These are phyloP conservation scores for Chloranthus sessilifolius DNA, from an alignment of 164 flowering plant genomes.

Conservation along the genomic window DNA sequence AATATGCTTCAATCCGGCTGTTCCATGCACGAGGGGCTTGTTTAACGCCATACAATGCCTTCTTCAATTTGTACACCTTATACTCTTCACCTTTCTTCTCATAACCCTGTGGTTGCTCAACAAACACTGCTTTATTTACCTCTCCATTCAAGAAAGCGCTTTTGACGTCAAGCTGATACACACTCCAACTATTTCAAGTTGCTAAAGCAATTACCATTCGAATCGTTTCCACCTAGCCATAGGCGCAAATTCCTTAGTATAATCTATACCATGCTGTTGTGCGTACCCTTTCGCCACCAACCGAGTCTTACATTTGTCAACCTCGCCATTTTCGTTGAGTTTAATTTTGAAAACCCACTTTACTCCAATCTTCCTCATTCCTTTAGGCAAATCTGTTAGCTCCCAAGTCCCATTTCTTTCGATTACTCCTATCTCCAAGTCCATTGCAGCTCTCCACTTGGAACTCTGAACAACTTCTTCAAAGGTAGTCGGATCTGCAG, in stretches of 20 bases:
- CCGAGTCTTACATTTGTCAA: neutral
- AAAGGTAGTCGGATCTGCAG: conserved; percentile 4
- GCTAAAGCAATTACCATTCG: neutral
- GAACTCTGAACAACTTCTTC: conserved; percentile 3
- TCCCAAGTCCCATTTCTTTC: conserved; percentile 9
- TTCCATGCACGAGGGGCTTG: neutral
- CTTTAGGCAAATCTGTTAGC: neutral
- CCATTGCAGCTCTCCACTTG: conserved; percentile 8
- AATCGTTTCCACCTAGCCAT: neutral
- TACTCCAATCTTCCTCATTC: neutral
- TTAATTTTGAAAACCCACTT: neutral
- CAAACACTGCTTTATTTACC: neutral
- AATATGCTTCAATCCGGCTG: neutral
- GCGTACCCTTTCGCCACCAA: neutral
- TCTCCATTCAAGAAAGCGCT: neutral
- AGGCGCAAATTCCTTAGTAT: neutral
- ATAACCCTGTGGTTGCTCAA: neutral
- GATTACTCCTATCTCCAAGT: conserved; percentile 2
- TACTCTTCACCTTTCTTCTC: neutral
- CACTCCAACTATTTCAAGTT: neutral
- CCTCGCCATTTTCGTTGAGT: neutral
- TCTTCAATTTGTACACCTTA: neutral
- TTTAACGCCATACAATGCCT: neutral
- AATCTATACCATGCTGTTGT: neutral
- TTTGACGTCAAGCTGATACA: neutral